phyloP scores from a whole-genome alignment of 2,329 filamentous ascomycete genomes.

The Pseudophaeomoniella oleicola region DNA sequence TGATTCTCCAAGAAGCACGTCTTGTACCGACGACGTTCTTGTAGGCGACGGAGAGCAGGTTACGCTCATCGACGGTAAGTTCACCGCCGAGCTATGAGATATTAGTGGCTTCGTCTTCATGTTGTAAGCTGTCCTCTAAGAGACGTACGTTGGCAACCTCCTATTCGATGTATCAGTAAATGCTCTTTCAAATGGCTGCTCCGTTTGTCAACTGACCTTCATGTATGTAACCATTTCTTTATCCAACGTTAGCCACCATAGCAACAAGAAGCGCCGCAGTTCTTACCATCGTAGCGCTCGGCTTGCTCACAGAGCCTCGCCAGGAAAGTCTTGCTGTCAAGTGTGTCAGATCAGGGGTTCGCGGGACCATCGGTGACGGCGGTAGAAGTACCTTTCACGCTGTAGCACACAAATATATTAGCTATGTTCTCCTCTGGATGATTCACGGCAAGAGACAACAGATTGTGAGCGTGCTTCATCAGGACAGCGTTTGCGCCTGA shows the following conservation, averaged over 20 bases:
- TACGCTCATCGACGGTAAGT: conserved; percentile 58
- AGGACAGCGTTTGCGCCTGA: neutral
- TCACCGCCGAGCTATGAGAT: conserved; percentile 45
- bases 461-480: too few relatives aligned
- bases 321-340: conserved; percentile 91
- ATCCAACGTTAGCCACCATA: too few relatives aligned
- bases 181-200: conserved; percentile 2
- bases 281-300: conserved; percentile 92
- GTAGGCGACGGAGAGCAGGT: conserved; percentile 96
- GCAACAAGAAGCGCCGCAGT: too few relatives aligned
- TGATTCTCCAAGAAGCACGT: conserved; percentile 98
- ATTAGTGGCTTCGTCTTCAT: conserved; percentile 8
- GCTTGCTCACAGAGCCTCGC: conserved; percentile 99
- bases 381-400: conserved; percentile 51
- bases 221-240: conserved; percentile 98
- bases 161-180: conserved; percentile 30
- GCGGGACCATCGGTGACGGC: conserved; percentile 7
- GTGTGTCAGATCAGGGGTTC: conserved; percentile 20
- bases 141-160: conserved; percentile 79
- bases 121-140: conserved; percentile 12
- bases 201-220: conserved; percentile 49
- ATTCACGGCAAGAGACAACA: too few relatives aligned
- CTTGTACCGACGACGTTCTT: conserved; percentile 99
- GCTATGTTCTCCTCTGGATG: too few relatives aligned
- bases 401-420: conserved; percentile 24